These are phyloP conservation scores for Rubroshorea leprosula DNA, from an alignment of 345 rosid genomes.

Conservation along the genomic window DNA sequence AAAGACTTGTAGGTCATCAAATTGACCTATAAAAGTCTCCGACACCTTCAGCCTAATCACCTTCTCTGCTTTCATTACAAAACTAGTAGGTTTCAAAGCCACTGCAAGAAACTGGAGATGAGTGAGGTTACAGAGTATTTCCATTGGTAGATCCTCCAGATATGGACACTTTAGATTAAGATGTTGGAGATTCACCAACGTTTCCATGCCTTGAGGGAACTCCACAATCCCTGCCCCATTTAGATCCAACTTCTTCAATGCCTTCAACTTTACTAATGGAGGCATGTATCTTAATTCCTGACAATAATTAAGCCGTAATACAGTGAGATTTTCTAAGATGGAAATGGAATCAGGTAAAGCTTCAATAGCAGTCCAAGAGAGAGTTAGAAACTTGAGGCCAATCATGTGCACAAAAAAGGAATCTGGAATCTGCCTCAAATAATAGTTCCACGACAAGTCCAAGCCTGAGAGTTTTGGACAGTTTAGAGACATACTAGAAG, in stretches of 20 bases:
- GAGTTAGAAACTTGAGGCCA: constrained; percentile 19
- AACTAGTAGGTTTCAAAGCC: neutral
- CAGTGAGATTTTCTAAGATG: neutral
- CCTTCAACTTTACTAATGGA: constrained; percentile 6
- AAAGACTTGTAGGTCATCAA: neutral
- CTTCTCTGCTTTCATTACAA: neutral
- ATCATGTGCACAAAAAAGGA: constrained; percentile 10
- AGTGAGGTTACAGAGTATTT: neutral
- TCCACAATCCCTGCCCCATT: neutral
- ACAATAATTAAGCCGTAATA: neutral
- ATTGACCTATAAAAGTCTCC: neutral
- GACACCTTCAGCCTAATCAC: neutral
- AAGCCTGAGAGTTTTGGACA: neutral
- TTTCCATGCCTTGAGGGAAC: constrained; percentile 21
- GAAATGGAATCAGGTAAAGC: constrained; percentile 13
- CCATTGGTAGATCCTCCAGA: neutral
- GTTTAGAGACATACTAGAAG: neutral
- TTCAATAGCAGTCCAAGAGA: neutral
- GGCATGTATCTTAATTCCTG: neutral
- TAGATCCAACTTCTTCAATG: constrained; percentile 18
- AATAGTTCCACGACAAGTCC: neutral
- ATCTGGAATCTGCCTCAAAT: constrained; percentile 4
- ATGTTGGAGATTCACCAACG: constrained; percentile 9
- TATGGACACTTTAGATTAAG: neutral
- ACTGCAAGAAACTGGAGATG: neutral